Percentiles rank a stretch among this genome's conserved stretches.
phyloP scores from a whole-genome alignment of 768 basidiomycete genomes.

The Tulasnella sp. region DNA sequence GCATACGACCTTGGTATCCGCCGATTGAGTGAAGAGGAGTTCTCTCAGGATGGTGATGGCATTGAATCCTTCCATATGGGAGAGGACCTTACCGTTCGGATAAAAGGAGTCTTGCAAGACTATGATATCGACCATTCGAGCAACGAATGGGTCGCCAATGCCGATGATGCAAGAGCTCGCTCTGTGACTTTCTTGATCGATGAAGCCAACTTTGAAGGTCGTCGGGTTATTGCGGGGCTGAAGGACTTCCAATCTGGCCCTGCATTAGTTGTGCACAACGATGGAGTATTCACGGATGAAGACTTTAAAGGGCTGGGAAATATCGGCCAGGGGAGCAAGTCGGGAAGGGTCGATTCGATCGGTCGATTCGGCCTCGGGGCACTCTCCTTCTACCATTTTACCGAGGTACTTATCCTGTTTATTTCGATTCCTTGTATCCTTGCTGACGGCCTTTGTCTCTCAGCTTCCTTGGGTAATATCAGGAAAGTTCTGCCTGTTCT shows the following conservation, averaged over 20 bases:
- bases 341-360: slow-evolving; percentile 39
- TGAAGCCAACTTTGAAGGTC: slow-evolving; percentile 28
- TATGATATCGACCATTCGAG: slow-evolving; percentile 46
- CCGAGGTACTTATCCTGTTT: slow-evolving; percentile 41
- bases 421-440: slow-evolving; percentile 25
- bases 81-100: slow-evolving; percentile 43
- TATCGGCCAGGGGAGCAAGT: slow-evolving; percentile 47
- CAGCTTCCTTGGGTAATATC: slow-evolving; percentile 40
- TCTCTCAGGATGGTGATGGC: slow-evolving; percentile 28
- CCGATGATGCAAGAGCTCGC: slow-evolving; percentile 47
- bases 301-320: slow-evolving; percentile 48
- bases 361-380: slow-evolving; percentile 53
- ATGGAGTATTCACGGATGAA: slow-evolving; percentile 40
- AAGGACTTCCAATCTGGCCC: slow-evolving; percentile 37
- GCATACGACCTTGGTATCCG: slow-evolving; percentile 29
- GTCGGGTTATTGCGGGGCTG: slow-evolving; percentile 40
- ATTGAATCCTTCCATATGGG: slow-evolving; percentile 45
- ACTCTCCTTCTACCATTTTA: slow-evolving; percentile 51
- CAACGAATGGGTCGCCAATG: slow-evolving; percentile 53
- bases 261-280: slow-evolving; percentile 46
- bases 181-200: slow-evolving; percentile 44
- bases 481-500: slow-evolving; percentile 37
- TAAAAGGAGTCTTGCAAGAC: slow-evolving; percentile 42
- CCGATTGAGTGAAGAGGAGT: slow-evolving; percentile 28
- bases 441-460: slow-evolving; percentile 4